Conservation (phyloP, 805 yeast genomes). For the Wickerhamiella shivajii region DNA sequence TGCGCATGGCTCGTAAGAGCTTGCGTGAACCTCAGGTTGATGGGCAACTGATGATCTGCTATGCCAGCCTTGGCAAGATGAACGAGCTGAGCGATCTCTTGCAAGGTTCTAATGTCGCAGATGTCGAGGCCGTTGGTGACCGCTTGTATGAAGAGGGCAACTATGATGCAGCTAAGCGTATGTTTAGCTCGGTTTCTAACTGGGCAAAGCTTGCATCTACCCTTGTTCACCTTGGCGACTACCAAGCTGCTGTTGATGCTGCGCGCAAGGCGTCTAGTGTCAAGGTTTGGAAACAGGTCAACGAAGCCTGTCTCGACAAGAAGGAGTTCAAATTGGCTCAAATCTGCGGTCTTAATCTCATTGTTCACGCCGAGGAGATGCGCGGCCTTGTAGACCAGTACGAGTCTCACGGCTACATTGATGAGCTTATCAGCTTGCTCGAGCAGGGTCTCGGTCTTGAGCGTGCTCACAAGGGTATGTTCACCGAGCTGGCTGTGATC, state of each 20-base stretch:
- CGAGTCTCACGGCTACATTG: slow-evolving; percentile 82
- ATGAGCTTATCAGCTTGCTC: slow-evolving; percentile 77
- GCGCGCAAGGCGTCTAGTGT: slow-evolving; percentile 95
- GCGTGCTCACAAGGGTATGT: slow-evolving; percentile 99
- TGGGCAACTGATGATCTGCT: slow-evolving; percentile 77
- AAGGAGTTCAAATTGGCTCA: slow-evolving; percentile 94
- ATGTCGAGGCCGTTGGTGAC: slow-evolving; percentile 84
- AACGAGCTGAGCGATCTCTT: slow-evolving; percentile 75
- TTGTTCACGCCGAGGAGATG: slow-evolving; percentile 94
- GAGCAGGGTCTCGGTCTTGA: slow-evolving; percentile 94
- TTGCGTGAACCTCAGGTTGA: slow-evolving; percentile 86
- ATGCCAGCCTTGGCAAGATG: slow-evolving; percentile 63
- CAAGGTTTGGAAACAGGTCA: slow-evolving; percentile 93
- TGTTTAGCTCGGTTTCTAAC: slow-evolving; percentile 75
- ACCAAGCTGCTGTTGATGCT: slow-evolving; percentile 94
- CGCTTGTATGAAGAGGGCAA: slow-evolving; percentile 64
- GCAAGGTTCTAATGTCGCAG: slow-evolving; percentile 82
- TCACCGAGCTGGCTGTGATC: slow-evolving; percentile 83
- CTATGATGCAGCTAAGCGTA: slow-evolving; percentile 84
- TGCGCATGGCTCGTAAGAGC: slow-evolving; percentile 82
- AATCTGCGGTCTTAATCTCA: slow-evolving; percentile 93
- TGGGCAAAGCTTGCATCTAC: slow-evolving; percentile 96
- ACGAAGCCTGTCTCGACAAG: slow-evolving; percentile 89
- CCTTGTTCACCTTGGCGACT: slow-evolving; percentile 77
- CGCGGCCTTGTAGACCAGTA: slow-evolving; percentile 77